These are phyloP conservation scores for Tetrapisispora taiwanensis DNA, from an alignment of 805 yeast genomes.

Conservation along the genomic window DNA sequence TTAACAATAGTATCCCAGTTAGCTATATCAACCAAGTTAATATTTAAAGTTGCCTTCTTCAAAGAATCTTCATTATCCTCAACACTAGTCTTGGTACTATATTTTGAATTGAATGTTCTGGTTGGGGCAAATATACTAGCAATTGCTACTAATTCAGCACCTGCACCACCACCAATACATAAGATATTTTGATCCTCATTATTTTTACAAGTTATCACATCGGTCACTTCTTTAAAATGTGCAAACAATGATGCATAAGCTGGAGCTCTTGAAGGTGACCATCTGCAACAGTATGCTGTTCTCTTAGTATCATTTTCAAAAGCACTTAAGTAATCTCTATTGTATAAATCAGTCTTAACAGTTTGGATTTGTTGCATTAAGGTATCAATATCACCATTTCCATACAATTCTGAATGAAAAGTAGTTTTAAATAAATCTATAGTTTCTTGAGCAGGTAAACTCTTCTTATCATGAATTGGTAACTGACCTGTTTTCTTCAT, in stretches of 20 bases:
- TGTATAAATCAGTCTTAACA: slow-evolving; percentile 60
- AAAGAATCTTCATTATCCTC: background rate
- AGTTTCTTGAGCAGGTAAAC: slow-evolving; percentile 25
- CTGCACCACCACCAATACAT: slow-evolving; percentile 85
- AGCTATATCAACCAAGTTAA: slow-evolving; percentile 65
- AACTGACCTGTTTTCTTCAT: slow-evolving; percentile 8
- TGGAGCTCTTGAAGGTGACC: slow-evolving; percentile 79
- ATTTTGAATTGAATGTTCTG: slow-evolving; percentile 18
- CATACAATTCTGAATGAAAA: slow-evolving; percentile 21
- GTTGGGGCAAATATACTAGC: slow-evolving; percentile 43
- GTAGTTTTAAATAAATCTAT: slow-evolving; percentile 23
- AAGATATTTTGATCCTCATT: slow-evolving; percentile 32
- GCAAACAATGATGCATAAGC: slow-evolving; percentile 62
- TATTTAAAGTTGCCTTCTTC: slow-evolving; percentile 26
- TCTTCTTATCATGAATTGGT: slow-evolving; percentile 16
- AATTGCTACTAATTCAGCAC: slow-evolving; percentile 62
- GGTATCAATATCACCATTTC: slow-evolving; percentile 8
- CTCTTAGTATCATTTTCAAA: slow-evolving; percentile 55
- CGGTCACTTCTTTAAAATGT: slow-evolving; percentile 29
- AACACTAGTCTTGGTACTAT: slow-evolving; percentile 1
- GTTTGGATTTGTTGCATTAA: slow-evolving; percentile 39
- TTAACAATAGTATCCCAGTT: slow-evolving; percentile 56
- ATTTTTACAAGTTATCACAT: slow-evolving; percentile 13
- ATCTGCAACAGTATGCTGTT: slow-evolving; percentile 68
- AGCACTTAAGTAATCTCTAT: slow-evolving; percentile 62